Conservation (phyloP, 2,329 filamentous ascomycete genomes). For the Ilyonectria destructans region DNA sequence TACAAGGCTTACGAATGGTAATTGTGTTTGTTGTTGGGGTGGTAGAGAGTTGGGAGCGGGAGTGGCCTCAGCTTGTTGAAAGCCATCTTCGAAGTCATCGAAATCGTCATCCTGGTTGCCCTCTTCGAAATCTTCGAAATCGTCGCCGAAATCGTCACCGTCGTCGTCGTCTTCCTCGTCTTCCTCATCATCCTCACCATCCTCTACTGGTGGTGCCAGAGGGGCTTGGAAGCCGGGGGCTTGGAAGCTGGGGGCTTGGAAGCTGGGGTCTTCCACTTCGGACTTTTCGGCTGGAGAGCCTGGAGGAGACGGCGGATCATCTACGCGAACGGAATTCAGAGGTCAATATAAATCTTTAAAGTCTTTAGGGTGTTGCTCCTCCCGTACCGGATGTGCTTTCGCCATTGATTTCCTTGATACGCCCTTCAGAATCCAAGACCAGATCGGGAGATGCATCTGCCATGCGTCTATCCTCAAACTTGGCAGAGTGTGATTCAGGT, state of each 20-base stretch:
- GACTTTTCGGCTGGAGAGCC: slow-evolving; percentile 49
- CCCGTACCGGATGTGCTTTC: slow-evolving; percentile 51
- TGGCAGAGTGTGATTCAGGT: slow-evolving; percentile 61
- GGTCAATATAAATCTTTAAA: slow-evolving; percentile 44
- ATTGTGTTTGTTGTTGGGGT: slow-evolving; percentile 56
- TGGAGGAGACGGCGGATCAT: slow-evolving; percentile 47
- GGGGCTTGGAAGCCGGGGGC: slow-evolving; percentile 48
- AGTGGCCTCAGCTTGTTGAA: slow-evolving; percentile 70
- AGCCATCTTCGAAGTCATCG: slow-evolving; percentile 82
- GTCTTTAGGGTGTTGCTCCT: slow-evolving; percentile 42
- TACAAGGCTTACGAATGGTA: slow-evolving; percentile 63
- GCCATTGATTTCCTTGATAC: slow-evolving; percentile 52
- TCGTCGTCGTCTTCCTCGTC: slow-evolving; percentile 48
- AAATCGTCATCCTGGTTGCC: slow-evolving; percentile 71
- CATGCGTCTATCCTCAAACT: slow-evolving; percentile 63
- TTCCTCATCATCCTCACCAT: slow-evolving; percentile 46
- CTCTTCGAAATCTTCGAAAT: slow-evolving; percentile 76
- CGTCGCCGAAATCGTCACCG: slow-evolving; percentile 70
- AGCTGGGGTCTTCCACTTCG: slow-evolving; percentile 51
- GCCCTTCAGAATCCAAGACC: slow-evolving; percentile 64
- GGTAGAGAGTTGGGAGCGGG: slow-evolving; percentile 52
- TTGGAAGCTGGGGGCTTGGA: slow-evolving; percentile 43
- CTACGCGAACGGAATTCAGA: slow-evolving; percentile 45
- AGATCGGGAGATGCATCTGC: slow-evolving; percentile 71
- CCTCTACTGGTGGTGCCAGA: slow-evolving; percentile 38